Evolutionary conservation across 768 basidiomycete genomes (phyloP), one percentile per base, ranked within the genome.

Genomic region (Boletus eberwhitei): DNA sequence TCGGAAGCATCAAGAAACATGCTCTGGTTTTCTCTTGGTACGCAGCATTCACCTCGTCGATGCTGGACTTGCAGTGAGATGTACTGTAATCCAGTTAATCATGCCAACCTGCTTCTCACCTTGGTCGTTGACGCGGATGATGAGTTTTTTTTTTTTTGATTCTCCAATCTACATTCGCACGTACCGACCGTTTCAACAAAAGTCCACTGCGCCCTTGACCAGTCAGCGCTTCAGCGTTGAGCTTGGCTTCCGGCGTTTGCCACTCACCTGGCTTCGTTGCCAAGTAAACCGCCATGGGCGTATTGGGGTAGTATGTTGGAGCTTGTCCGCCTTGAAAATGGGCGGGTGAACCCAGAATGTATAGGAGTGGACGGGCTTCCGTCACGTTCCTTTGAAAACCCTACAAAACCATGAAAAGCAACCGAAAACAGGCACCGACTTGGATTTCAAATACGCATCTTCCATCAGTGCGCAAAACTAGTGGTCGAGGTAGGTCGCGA

Each of bases 391-490:
- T 29, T 29, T 8, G 8, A 29, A 29, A 29, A 29, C 29, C 29
- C 29, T 32, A 32, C 31, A 32, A 12, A 29, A 12, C 11, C 11
- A 32, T 32, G 31, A 32, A 16, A 38, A 22, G 31, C 29, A 24
- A 19, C 40, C 34, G 13, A 62, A 62, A 32, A 29, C 39, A 38
- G 29, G 43, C 14, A 16, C 53, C 45, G 36, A 26, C 38, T 29
- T 17, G 40, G 44, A 65, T 63, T 64, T 60, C 53, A 59, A 63
- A 65, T 62, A 26, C 1, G 29, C 22, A 11, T 29, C 21, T 52
- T 36, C 38, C 31, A 47, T 37, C 50, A 36, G 34, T 32, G 19
- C 38, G n/a, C 17, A 32, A 3, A 31, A 6, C 24, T 26, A 26
- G 26, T 34, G 37, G 39, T 37, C 19, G 29, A 42, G 47, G 35